Conservation (phyloP, 2,329 filamentous ascomycete species). For the Penicillium sp. region DNA sequence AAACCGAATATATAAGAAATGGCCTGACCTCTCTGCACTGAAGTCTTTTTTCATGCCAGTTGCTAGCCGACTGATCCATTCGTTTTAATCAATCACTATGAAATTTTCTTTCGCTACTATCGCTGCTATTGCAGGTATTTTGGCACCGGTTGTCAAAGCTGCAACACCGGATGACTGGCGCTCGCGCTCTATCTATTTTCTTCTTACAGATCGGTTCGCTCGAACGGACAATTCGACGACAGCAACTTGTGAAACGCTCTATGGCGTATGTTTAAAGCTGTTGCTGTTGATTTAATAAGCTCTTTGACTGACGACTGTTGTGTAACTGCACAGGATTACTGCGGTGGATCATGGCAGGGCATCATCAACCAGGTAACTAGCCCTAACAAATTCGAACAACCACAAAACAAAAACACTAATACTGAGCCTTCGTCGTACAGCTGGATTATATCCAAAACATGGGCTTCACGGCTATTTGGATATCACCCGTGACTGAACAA, state of each 20-base stretch:
- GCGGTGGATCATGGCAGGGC: conserved; percentile 47
- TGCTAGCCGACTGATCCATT: not conserved
- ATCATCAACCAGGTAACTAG: conserved; percentile 35
- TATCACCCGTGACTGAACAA: conserved; percentile 43
- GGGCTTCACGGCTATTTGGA: conserved; percentile 50
- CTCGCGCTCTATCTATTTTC: conserved; percentile 43
- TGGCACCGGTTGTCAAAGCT: conserved; percentile 23
- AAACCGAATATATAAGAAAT: too few relatives aligned
- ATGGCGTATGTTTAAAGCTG: conserved; percentile 17
- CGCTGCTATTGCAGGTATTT: conserved; percentile 16
- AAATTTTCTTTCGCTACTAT: conserved; percentile 13
- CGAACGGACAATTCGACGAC: conserved; percentile 37
- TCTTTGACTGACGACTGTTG: not conserved
- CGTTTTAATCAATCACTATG: conserved; percentile 17
- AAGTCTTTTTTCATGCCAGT: not conserved
- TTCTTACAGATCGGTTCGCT: conserved; percentile 45
- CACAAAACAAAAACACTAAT: not conserved
- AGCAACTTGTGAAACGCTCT: conserved; percentile 26
- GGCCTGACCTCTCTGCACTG: too few relatives aligned
- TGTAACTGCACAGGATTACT: conserved; percentile 28
- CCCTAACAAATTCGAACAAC: not conserved
- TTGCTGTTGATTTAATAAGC: not conserved
- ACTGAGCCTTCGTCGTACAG: conserved; percentile 20
- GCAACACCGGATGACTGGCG: conserved; percentile 37
- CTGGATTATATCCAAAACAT: conserved; percentile 49